Evolutionary conservation across 352 stramenopile species (phyloP).

Genomic region (Phytopythium boreale): DNA sequence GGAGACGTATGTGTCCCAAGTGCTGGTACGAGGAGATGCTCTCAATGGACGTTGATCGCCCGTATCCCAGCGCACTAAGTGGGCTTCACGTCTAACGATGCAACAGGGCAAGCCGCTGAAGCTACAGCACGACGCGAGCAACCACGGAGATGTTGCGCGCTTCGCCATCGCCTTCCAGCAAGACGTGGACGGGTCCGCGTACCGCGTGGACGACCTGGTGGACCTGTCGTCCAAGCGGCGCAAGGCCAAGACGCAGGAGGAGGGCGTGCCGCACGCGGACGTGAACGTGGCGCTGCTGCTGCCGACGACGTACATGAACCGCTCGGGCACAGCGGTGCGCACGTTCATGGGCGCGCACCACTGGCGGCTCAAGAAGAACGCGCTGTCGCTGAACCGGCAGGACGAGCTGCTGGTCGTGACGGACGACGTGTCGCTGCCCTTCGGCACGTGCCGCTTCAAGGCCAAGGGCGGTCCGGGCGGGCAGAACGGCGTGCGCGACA

Average conservation of each 20-base stretch:
- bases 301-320: slow-evolving; percentile 86
- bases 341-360: slow-evolving; percentile 78
- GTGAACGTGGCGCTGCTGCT: slow-evolving; percentile 79
- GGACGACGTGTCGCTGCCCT: slow-evolving; percentile 80
- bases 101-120: slow-evolving; percentile 39
- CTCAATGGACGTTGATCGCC: too few relatives aligned
- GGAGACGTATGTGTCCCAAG: slow-evolving; percentile 52
- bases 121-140: slow-evolving; percentile 50
- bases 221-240: slow-evolving; percentile 68
- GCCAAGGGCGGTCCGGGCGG: slow-evolving; percentile 68
- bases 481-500: slow-evolving; percentile 80
- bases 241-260: slow-evolving; percentile 68
- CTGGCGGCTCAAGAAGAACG: slow-evolving; percentile 85
- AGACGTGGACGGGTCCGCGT: slow-evolving; percentile 33
- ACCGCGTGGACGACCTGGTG: slow-evolving; percentile 71
- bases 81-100: too few relatives aligned
- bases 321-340: slow-evolving; percentile 68
- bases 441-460: slow-evolving; percentile 82
- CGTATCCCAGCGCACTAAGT: too few relatives aligned
- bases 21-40: slow-evolving; percentile 40
- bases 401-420: slow-evolving; percentile 83
- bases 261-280: slow-evolving; percentile 66
- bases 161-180: slow-evolving; percentile 68
- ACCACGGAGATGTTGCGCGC: slow-evolving; percentile 62
- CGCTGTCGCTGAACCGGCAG: slow-evolving; percentile 71